Evolutionary conservation across 164 flowering plant species (phyloP).

Genomic region (Vitis riparia): DNA sequence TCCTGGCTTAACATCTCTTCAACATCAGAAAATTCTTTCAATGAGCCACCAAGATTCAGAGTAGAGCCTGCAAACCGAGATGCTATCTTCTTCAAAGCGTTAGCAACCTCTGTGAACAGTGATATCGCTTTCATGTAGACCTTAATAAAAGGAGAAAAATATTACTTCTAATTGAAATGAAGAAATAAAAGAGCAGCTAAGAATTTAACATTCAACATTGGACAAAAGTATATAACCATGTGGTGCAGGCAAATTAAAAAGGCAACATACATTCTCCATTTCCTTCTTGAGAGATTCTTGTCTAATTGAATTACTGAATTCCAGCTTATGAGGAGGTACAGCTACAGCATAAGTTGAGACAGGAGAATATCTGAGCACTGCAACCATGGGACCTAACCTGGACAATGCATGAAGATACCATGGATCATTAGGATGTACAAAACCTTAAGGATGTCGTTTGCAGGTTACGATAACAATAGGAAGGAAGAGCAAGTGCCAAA

Average conservation of each 20-base stretch:
- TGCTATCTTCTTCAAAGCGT: constrained; percentile 44
- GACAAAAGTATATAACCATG: neutral
- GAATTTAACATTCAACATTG: neutral
- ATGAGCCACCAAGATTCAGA: constrained; percentile 34
- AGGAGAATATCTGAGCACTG: constrained; percentile 74
- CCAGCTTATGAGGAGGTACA: constrained; percentile 71
- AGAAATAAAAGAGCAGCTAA: neutral
- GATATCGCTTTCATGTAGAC: constrained; percentile 57
- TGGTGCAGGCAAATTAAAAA: neutral
- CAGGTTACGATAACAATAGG: neutral
- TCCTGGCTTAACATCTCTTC: constrained; percentile 71
- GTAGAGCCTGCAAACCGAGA: constrained; percentile 37
- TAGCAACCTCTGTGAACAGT: constrained; percentile 60
- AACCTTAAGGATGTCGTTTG: neutral
- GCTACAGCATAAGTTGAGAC: constrained; percentile 58
- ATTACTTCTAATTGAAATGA: neutral
- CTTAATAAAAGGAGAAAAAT: constrained; percentile 30
- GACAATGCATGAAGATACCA: constrained; percentile 15
- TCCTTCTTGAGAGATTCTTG: constrained; percentile 55
- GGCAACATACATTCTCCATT: constrained; percentile 54
- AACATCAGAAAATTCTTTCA: constrained; percentile 47
- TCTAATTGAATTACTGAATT: constrained; percentile 43
- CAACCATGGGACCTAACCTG: constrained; percentile 82
- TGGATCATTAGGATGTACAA: neutral
- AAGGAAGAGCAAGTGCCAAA: neutral